Conservation (phyloP, 176 grass and related monocot species). For the Zoysia japonica region DNA sequence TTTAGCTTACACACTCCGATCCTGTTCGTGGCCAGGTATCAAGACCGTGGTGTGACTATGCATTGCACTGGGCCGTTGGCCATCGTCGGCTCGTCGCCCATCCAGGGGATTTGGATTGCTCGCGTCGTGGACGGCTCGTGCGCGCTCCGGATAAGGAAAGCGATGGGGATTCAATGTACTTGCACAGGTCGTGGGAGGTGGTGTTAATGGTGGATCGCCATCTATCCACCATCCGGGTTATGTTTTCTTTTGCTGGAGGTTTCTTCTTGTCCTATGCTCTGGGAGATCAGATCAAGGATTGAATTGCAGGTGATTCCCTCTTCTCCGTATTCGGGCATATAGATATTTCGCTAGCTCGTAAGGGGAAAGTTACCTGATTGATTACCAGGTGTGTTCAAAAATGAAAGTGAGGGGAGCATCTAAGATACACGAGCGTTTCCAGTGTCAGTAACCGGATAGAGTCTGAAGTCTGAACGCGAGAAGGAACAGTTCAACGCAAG, state of each 20-base stretch:
- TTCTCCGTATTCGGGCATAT: background rate
- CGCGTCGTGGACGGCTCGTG: background rate
- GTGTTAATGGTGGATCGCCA: background rate
- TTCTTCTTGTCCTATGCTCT: background rate
- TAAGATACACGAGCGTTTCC: background rate
- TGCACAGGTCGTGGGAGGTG: background rate
- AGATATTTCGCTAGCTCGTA: background rate
- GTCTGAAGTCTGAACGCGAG: background rate
- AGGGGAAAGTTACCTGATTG: background rate
- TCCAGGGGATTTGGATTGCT: slow-evolving; percentile 30
- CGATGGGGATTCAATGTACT: slow-evolving; percentile 29
- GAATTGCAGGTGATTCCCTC: background rate
- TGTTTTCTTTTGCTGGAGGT: background rate
- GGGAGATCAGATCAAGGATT: background rate
- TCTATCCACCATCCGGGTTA: background rate
- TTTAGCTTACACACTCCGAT: background rate
- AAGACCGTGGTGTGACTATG: slow-evolving; percentile 25
- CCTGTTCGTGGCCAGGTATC: background rate
- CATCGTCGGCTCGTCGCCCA: background rate
- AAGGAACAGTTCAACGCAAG: background rate
- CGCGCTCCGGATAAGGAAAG: slow-evolving; percentile 11
- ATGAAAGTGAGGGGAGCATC: background rate
- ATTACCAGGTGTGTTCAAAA: background rate
- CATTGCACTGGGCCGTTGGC: slow-evolving; percentile 10
- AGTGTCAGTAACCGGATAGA: background rate